Percentiles rank a stretch among this genome's conserved stretches.
Conservation (phyloP, 2,329 filamentous ascomycete species). For the Colletotrichum trifolii region DNA sequence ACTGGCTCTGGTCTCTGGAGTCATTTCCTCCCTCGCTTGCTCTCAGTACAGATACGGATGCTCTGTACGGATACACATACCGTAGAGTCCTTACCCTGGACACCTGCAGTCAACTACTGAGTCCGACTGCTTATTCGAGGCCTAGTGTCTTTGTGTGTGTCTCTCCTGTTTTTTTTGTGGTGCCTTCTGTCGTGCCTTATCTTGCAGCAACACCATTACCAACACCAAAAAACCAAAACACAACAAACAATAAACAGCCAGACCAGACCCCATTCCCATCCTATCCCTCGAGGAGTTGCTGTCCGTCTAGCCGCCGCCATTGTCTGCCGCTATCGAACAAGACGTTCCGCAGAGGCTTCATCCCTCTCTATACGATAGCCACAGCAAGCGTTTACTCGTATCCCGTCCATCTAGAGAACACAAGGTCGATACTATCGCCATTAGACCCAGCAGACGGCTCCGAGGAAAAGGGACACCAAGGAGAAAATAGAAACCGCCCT, state of each 20-base stretch:
- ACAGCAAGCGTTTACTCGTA: neutral
- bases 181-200: conserved; percentile 14
- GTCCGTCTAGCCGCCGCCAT: too few relatives aligned
- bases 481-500: conserved; percentile 6
- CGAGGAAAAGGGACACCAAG: neutral
- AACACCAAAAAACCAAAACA: conserved; percentile 4
- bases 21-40: neutral
- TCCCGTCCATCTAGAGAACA: neutral
- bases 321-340: too few relatives aligned
- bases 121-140: neutral
- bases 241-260: neutral
- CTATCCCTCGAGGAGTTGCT: neutral
- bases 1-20: neutral
- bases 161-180: neutral
- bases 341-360: too few relatives aligned
- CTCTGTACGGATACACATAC: neutral
- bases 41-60: too few relatives aligned
- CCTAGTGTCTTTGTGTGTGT: neutral
- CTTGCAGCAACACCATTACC: conserved; percentile 13
- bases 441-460: conserved; percentile 6
- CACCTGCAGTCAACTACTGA: too few relatives aligned
- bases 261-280: neutral
- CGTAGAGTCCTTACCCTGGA: neutral
- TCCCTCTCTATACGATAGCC: neutral
- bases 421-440: too few relatives aligned